A percentile compares a stretch with the other conserved stretches of the same genome.
phyloP scores from a whole-genome alignment of 345 rosid species.

The Eutrema japonicum region DNA sequence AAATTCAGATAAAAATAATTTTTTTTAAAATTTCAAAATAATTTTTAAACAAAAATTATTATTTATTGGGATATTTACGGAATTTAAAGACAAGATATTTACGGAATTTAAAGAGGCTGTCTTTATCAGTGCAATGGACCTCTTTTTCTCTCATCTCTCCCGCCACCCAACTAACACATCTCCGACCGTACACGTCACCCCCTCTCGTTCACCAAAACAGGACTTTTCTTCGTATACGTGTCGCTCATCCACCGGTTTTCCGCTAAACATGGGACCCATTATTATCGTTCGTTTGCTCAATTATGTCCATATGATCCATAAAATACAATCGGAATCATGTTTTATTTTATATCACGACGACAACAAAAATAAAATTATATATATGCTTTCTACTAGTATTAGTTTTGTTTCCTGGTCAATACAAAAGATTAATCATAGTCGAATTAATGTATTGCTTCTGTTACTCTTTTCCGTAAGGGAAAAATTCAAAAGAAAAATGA shows the following conservation, averaged over 20 bases:
- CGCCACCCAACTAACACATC: slow-evolving; percentile 41
- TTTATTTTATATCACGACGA: slow-evolving; percentile 20
- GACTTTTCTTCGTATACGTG: slow-evolving; percentile 39
- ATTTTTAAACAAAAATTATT: too few relatives aligned
- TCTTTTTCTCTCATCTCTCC: slow-evolving; percentile 28
- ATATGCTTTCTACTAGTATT: neutral
- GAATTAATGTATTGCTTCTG: neutral
- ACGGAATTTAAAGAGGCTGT: slow-evolving; percentile 33
- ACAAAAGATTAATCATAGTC: neutral
- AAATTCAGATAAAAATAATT: too few relatives aligned
- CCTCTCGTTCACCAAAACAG: slow-evolving; percentile 26
- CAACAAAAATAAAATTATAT: neutral
- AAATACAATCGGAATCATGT: slow-evolving; percentile 8
- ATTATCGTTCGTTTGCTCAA: slow-evolving; percentile 17
- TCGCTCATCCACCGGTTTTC: slow-evolving; percentile 22
- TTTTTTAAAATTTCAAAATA: too few relatives aligned
- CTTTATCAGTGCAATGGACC: slow-evolving; percentile 45
- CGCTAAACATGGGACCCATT: slow-evolving; percentile 14
- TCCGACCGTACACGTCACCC: slow-evolving; percentile 45
- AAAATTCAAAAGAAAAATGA: slow-evolving; percentile 1
- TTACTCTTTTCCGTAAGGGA: neutral
- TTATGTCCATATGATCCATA: slow-evolving; percentile 21
- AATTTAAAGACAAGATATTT: slow-evolving; percentile 42
- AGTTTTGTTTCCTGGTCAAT: slow-evolving; percentile 5
- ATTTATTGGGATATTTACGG: slow-evolving; percentile 16